Base-by-base conservation (phyloP, 2,329 filamentous ascomycete species). In the Phialophora macrospora region DNA sequence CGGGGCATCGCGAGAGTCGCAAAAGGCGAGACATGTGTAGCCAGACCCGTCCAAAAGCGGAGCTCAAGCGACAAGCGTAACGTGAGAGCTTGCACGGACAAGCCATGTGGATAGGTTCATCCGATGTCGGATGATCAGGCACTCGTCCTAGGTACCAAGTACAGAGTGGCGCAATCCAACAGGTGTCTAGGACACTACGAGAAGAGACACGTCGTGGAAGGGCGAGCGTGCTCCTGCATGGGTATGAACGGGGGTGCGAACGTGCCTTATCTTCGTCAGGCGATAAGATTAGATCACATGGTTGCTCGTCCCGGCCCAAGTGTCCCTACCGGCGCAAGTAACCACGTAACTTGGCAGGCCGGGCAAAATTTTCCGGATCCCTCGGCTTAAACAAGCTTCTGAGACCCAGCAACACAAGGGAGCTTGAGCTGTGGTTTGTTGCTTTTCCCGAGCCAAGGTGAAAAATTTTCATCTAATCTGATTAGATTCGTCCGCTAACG, bases 401-500 rank as follows among this genome's bases (percentile, higher is more conserved):
- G 17, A n/a, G 38, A 44, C 38, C 17, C 17, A 20, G 38, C 5
- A n/a, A 20, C 17, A n/a, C 38, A 44, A 44, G 17, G 17, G 17
- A 44, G 17, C 48, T 52, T 28, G 48, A 52, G 9, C 48, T 52
- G 12, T 52, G 26, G 48, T 52, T 52, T 28, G 48, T 52, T 17
- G 48, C 7, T 52, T 26, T 11, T 17, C n/a, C 28, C 52, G 30
- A 30, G 52, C 12, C 24, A 55, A 55, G 52, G 5, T 55, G 52
- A 55, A 55, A 52, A 55, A 9, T 55, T 55, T 55, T 55, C 52
- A 55, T 55, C 52, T 55, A 55, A 55, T 55, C 52, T n/a, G 52
- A 55, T 55, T 38, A 34, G 30, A 30, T 55, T 28, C n/a, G 24
- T 20, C 30, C 26, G 30, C 30, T 34, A n/a, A 55, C 26, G 14